Evolutionary conservation across 345 rosid genomes (phyloP).

Genomic region (Xanthoceras sorbifolium): DNA sequence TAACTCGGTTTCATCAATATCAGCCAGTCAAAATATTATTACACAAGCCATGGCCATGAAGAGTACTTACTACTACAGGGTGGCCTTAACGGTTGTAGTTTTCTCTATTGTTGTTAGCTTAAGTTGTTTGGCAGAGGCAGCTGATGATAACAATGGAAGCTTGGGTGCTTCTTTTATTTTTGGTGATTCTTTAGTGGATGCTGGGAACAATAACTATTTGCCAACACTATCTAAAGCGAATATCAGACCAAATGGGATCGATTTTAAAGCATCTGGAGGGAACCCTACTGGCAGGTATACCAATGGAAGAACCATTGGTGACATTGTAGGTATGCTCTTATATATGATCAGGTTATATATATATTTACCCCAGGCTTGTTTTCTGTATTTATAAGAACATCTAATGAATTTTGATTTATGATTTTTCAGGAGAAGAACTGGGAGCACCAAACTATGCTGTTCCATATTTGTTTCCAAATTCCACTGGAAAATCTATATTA

Average conservation of each 20-base stretch:
- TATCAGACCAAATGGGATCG: constrained; percentile 82
- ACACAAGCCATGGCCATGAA: constrained; percentile 22
- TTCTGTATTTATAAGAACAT: not conserved
- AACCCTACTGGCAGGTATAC: constrained; percentile 89
- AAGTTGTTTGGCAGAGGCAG: constrained; percentile 21
- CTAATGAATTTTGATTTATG: not conserved
- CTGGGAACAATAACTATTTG: constrained; percentile 83
- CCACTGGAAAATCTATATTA: constrained; percentile 65
- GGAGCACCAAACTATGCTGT: constrained; percentile 68
- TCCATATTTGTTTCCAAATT: constrained; percentile 79
- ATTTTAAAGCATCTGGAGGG: constrained; percentile 72
- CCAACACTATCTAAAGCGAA: constrained; percentile 82
- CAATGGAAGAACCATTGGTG: constrained; percentile 90
- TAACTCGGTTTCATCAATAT: not conserved
- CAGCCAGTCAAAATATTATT: not conserved
- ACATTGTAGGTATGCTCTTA: constrained; percentile 56
- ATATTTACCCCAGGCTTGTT: not conserved
- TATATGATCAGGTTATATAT: not conserved
- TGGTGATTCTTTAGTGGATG: constrained; percentile 89
- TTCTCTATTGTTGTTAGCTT: constrained; percentile 7
- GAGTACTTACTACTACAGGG: not conserved
- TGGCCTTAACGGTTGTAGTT: constrained; percentile 27
- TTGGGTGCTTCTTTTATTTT: constrained; percentile 73
- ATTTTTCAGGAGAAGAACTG: constrained; percentile 63
- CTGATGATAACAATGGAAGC: constrained; percentile 7